Evolutionary conservation across 2,329 filamentous ascomycete species (phyloP), one percentile per base, ranked within the genome.

Genomic region (Bipolaris bicolor): DNA sequence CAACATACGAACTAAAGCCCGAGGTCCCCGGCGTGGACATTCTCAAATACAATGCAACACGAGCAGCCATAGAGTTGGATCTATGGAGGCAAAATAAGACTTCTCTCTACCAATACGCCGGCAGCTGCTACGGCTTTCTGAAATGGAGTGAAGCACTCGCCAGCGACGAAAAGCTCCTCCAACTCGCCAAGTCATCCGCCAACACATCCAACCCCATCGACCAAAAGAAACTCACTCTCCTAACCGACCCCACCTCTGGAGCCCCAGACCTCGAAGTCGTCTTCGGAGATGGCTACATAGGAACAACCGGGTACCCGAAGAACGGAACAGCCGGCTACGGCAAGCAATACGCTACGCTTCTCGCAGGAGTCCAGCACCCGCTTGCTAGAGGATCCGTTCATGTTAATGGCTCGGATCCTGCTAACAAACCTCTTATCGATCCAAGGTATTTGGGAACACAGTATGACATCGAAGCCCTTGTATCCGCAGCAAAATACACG

Each of bases 211-310:
- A 66, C 31, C 31, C 56, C 20, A 44, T 63, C 20, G 57, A 64
- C 31, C 57, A 48, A 40, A 65, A 61, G 41, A 66, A 68, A 39
- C 51, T 63, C n/a, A 52, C 78, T 44, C 66, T 83, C 33, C 62
- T 69, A 26, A 66, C 78, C 10, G 54, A 63, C 13, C 29, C 61
- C n/a, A 51, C 37, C 39, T 64, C 64, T 1, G 49, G 57, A 22
- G 69, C 77, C 5, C 77, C 78, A 0, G 73, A 80, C 59, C 58
- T 79, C n/a, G 78, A 81, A 62, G 57, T 79, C 24, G 75, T 80
- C 51, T 78, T 81, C 60, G 74, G 76, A 1, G 78, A 81, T 55
- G 77, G 77, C 2, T 81, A 79, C 60, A 78, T 77, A 2, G 78
- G 79, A 24, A 64, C 70, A 34, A 72, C 70, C 58, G 72, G 75